These are phyloP conservation scores for Cornus kousa DNA, from an alignment of 148 eudicot species.

Conservation along the genomic window DNA sequence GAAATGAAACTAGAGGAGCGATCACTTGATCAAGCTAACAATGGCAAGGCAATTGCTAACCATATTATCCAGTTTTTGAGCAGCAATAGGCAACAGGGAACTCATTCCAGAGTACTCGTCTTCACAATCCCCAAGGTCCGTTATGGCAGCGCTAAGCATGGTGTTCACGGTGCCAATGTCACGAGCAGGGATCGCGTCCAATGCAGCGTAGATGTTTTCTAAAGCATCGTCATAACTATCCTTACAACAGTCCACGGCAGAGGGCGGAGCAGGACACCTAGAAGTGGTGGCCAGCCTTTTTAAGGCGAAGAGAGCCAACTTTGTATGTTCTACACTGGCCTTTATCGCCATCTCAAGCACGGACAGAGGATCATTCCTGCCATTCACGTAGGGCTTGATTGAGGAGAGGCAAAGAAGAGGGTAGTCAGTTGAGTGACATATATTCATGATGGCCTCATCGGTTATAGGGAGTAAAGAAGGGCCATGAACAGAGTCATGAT, in stretches of 20 bases:
- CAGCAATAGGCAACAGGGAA: conserved; percentile 15
- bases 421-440: conserved; percentile 34
- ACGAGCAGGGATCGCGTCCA: neutral
- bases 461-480: neutral
- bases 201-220: conserved; percentile 27
- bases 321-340: conserved; percentile 9
- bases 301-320: conserved; percentile 2
- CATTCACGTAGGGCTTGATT: conserved; percentile 6
- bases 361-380: conserved; percentile 9
- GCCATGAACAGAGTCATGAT: neutral
- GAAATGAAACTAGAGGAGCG: neutral
- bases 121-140: conserved; percentile 33
- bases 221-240: conserved; percentile 25
- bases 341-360: conserved; percentile 27
- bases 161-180: conserved; percentile 37
- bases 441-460: conserved; percentile 7
- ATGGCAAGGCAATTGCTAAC: conserved; percentile 52
- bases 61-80: conserved; percentile 29
- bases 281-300: neutral
- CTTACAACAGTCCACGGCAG: conserved; percentile 14
- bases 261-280: neutral
- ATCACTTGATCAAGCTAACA: conserved; percentile 7
- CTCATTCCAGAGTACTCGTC: conserved; percentile 17
- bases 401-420: conserved; percentile 28
- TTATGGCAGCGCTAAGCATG: conserved; percentile 45